Base-by-base conservation (phyloP, 441 rosid genomes). In the Dalechampia spathulata region DNA sequence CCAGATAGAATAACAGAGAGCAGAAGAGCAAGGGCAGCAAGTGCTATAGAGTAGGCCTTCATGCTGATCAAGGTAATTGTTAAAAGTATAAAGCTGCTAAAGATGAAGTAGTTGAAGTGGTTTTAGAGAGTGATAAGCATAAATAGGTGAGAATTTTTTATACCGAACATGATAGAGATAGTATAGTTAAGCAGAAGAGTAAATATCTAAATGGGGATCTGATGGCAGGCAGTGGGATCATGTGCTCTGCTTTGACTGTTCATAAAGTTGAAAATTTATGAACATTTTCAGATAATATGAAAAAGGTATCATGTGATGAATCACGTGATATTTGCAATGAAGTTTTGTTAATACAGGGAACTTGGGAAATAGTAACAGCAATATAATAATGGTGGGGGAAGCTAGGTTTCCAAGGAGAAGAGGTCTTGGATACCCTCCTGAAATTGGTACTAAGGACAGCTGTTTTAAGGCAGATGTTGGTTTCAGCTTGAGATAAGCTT, bases 211-310 rank as follows among this genome's bases (percentile, higher is more conserved):
- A 48, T 70, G 70, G 63, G 75, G 83, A 86, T 86, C 70, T 58
- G 65, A 53, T 32, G 64, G 8, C 69, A 61, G 64, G 8, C 69
- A 61, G 63, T 66, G 67, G 64, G 73, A 72, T 81, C 87, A 83
- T 80, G 93, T 87, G 86, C 70, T 71, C 8, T 54, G n/a, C 73
- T 75, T 83, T 84, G 87, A 83, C 89, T 73, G 74, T 25, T 62
- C 17, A 45, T 61, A 25, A 52, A 38, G 3, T 38, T 30, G 34
- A 30, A 30, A 30, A 30, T 8, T 3, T 30, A 30, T 30, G n/a
- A n/a, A n/a, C n/a, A n/a, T n/a, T n/a, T n/a, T n/a, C n/a, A n/a
- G n/a, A n/a, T 30, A 30, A 3, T 30, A 30, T 30, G 34, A 9
- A 23, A 58, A 34, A 20, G 38, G 55, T 28, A 7, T 62, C 60